Evolutionary conservation across 768 basidiomycete genomes (phyloP).

Genomic region (Pleurotus ostreatus): DNA sequence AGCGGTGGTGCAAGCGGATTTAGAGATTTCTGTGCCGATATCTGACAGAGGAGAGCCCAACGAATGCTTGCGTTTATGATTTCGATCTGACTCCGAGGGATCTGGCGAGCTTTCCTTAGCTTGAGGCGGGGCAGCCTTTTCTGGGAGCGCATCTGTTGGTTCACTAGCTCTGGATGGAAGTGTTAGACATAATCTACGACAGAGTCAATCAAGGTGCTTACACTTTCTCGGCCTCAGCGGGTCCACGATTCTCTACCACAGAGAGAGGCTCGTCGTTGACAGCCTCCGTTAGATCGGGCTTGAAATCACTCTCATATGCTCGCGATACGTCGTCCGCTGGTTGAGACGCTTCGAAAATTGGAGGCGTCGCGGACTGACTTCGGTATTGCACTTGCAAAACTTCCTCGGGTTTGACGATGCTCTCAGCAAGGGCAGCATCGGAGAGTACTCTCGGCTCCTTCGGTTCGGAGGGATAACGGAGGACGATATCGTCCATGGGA

Average conservation of each 20-base stretch:
- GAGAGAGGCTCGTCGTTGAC: too few species aligned
- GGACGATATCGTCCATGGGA: slow-evolving; percentile 14
- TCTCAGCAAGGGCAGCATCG: too few species aligned
- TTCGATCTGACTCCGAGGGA: background rate
- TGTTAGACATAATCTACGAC: background rate
- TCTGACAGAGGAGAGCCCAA: background rate
- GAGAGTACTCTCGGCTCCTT: background rate
- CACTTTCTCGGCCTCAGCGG: too few species aligned
- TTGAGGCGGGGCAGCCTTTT: background rate
- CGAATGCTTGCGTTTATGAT: slow-evolving; percentile 1
- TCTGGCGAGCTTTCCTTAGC: background rate
- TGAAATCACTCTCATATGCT: too few species aligned
- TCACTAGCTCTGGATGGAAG: background rate
- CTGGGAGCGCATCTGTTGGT: background rate
- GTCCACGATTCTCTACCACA: too few species aligned
- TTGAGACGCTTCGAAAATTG: too few species aligned
- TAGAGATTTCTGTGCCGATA: background rate
- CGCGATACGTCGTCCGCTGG: too few species aligned
- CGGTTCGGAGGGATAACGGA: slow-evolving; percentile 20
- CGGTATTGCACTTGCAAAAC: too few species aligned
- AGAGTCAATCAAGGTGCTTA: background rate
- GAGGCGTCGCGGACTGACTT: too few species aligned
- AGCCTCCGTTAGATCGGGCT: too few species aligned
- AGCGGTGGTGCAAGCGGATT: background rate
- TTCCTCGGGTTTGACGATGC: too few species aligned